Evolutionary conservation across 768 basidiomycete genomes (phyloP).

Genomic region (Boletales sp.): DNA sequence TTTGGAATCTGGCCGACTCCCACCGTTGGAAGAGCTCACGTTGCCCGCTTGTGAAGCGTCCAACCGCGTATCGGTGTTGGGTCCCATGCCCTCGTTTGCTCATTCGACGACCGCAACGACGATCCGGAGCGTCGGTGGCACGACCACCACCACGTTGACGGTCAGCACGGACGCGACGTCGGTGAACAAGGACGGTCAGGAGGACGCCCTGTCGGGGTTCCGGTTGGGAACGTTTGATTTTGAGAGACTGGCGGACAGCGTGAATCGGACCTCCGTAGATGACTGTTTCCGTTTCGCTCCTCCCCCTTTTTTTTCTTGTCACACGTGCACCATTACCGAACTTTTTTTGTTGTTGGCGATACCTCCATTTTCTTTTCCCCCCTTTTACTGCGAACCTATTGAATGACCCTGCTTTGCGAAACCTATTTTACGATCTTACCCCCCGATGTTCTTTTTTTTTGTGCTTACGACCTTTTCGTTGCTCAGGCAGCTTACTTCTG

Average conservation of each 20-base stretch:
- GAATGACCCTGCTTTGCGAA: conserved; percentile 7
- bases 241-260: conserved; percentile 5
- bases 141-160: conserved; percentile 25
- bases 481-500: not conserved
- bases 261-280: conserved; percentile 1
- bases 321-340: not conserved
- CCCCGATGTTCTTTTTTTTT: not conserved
- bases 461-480: not conserved
- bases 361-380: not conserved
- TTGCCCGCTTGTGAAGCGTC: not conserved
- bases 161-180: conserved; percentile 9
- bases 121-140: conserved; percentile 29
- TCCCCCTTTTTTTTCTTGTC: not conserved
- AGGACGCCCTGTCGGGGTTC: conserved; percentile 9
- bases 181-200: conserved; percentile 9
- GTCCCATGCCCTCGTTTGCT: conserved; percentile 32
- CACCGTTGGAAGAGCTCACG: conserved; percentile 19
- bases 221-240: conserved; percentile 21
- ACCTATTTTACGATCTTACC: not conserved
- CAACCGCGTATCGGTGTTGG: conserved; percentile 27
- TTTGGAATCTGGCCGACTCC: conserved; percentile 28
- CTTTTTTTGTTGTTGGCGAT: conserved; percentile 7
- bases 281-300: not conserved
- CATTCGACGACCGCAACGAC: conserved; percentile 26
- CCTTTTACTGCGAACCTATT: not conserved